phyloP scores from a whole-genome alignment of 768 basidiomycete species.

The Mycena indigotica region DNA sequence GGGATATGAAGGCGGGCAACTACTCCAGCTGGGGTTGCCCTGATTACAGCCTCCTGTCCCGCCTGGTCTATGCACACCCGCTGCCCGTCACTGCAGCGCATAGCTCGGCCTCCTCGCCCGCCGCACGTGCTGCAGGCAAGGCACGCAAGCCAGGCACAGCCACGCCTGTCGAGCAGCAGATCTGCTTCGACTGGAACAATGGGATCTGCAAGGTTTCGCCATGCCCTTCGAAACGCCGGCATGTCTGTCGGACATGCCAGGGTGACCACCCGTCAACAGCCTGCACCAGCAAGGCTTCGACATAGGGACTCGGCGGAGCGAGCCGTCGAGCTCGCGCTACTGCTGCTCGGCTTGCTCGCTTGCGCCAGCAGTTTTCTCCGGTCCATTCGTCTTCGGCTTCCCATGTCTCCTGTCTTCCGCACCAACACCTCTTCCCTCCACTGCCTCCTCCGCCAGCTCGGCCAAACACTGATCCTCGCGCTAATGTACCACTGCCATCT shows the following conservation, averaged over 20 bases:
- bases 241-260: constrained; percentile 14
- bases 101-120: neutral
- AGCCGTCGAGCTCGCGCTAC: constrained; percentile 15
- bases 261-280: constrained; percentile 1
- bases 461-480: constrained; percentile 31
- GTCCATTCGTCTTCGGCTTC: neutral
- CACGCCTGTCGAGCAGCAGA: constrained; percentile 11
- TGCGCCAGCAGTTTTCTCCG: constrained; percentile 13
- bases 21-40: constrained; percentile 16
- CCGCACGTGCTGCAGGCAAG: too few species aligned
- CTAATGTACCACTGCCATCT: constrained; percentile 15
- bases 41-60: constrained; percentile 12
- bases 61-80: constrained; percentile 12
- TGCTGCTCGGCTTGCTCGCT: constrained; percentile 19
- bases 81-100: constrained; percentile 4
- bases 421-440: constrained; percentile 15
- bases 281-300: constrained; percentile 2
- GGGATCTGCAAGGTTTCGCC: constrained; percentile 16
- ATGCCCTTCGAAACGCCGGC: constrained; percentile 13
- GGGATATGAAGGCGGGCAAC: constrained; percentile 20
- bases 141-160: constrained; percentile 1
- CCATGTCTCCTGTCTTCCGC: constrained; percentile 5
- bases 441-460: constrained; percentile 13
- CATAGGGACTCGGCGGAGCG: constrained; percentile 20
- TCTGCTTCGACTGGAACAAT: constrained; percentile 16